Percentiles rank a stretch among this genome's conserved stretches.
Conservation (phyloP, 495 filamentous ascomycete genomes). For the Podospora fimiseda region DNA sequence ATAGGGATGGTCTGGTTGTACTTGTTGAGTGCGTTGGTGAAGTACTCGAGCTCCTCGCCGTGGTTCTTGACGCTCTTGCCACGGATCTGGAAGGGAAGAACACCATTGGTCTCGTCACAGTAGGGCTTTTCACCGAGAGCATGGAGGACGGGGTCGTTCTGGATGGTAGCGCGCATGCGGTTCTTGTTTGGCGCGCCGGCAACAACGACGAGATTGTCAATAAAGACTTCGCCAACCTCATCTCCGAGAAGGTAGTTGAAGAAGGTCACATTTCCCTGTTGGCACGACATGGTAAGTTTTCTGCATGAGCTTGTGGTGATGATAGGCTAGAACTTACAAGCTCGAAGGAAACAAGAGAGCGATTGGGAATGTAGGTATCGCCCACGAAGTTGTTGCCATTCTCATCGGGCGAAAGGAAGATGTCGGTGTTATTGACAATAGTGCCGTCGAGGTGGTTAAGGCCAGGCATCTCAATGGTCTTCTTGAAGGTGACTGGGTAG, state of each 20-base stretch:
- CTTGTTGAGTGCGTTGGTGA: conserved; percentile 39
- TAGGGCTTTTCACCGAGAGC: conserved; percentile 30
- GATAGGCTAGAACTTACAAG: conserved; percentile 43
- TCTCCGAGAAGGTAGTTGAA: conserved; percentile 47
- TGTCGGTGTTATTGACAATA: conserved; percentile 45
- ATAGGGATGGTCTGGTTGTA: conserved; percentile 32
- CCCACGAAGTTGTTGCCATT: conserved; percentile 59
- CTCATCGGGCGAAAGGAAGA: conserved; percentile 33
- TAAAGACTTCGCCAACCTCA: conserved; percentile 47
- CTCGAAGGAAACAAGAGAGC: conserved; percentile 55
- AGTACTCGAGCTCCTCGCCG: conserved; percentile 57
- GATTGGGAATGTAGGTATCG: conserved; percentile 62
- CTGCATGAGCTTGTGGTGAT: too few relatives aligned
- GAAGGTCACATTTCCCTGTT: conserved; percentile 60
- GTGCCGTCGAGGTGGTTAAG: conserved; percentile 52
- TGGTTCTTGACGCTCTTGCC: conserved; percentile 53
- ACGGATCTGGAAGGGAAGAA: conserved; percentile 53
- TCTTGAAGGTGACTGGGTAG: conserved; percentile 37
- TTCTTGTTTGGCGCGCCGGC: conserved; percentile 55
- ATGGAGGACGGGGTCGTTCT: conserved; percentile 44
- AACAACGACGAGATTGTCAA: conserved; percentile 51
- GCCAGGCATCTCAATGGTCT: conserved; percentile 36
- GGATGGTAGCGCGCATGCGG: conserved; percentile 48
- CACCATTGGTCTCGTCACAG: conserved; percentile 41
- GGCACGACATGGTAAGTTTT: conserved; percentile 10